Evolutionary conservation across 2,329 filamentous ascomycete genomes (phyloP).

Genomic region (Xylariomycetidae sp.): DNA sequence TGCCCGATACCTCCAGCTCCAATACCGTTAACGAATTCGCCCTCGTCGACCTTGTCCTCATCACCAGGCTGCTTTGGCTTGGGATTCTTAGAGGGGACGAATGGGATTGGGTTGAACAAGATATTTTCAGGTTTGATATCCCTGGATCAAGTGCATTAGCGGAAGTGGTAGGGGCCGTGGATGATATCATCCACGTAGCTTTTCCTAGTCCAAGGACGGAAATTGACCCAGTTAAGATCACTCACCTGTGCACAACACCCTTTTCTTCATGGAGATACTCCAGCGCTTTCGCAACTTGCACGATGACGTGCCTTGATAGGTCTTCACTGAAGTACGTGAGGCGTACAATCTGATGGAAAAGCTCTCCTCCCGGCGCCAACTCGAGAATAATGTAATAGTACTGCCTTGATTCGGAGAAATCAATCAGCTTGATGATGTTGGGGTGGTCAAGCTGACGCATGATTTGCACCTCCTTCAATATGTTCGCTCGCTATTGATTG

Average conservation of each 20-base stretch:
- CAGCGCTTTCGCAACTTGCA: slow-evolving; percentile 89
- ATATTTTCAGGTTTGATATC: slow-evolving; percentile 99
- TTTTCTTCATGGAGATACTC: slow-evolving; percentile 92
- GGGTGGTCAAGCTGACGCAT: slow-evolving; percentile 97
- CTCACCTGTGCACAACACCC: slow-evolving; percentile 94
- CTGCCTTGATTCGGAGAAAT: slow-evolving; percentile 88
- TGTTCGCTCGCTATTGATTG: slow-evolving; percentile 86
- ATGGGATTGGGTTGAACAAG: slow-evolving; percentile 81
- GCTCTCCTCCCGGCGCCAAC: slow-evolving; percentile 87
- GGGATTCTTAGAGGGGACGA: slow-evolving; percentile 73
- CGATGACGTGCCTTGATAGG: slow-evolving; percentile 87
- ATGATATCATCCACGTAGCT: background rate
- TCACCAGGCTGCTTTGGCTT: slow-evolving; percentile 82
- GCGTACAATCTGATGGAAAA: slow-evolving; percentile 97
- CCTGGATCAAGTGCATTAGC: slow-evolving; percentile 41
- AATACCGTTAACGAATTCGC: slow-evolving; percentile 78
- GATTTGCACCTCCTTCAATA: slow-evolving; percentile 97
- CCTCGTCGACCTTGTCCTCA: slow-evolving; percentile 95
- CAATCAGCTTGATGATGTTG: slow-evolving; percentile 89
- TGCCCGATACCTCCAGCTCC: slow-evolving; percentile 87
- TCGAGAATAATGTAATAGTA: slow-evolving; percentile 98
- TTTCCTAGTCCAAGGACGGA: slow-evolving; percentile 2
- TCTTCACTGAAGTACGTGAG: slow-evolving; percentile 98
- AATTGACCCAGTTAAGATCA: too few species aligned
- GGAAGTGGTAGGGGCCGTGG: slow-evolving; percentile 1